Conservation (phyloP, 129 eudicot species). For the Escallonia herrerae region DNA sequence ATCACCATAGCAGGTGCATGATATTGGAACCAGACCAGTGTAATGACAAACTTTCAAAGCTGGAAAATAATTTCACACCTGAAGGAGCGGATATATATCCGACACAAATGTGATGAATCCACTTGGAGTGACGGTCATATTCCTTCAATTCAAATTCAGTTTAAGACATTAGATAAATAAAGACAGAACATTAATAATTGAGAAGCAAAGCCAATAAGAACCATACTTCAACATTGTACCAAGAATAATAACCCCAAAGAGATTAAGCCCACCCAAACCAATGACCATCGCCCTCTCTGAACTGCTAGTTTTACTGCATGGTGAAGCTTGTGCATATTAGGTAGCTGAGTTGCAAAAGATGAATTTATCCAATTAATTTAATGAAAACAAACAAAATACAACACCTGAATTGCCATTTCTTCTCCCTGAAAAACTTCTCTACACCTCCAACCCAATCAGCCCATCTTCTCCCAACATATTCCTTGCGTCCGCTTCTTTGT, state of each 20-base stretch:
- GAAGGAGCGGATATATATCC: slow-evolving; percentile 74
- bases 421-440: slow-evolving; percentile 62
- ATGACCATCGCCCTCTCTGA: slow-evolving; percentile 73
- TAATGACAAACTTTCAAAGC: too few species aligned
- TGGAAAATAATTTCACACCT: slow-evolving; percentile 33
- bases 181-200: neutral
- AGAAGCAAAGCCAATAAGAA: slow-evolving; percentile 8
- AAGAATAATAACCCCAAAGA: slow-evolving; percentile 80
- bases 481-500: slow-evolving; percentile 45
- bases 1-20: too few species aligned
- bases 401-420: slow-evolving; percentile 77
- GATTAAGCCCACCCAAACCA: slow-evolving; percentile 88
- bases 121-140: slow-evolving; percentile 32
- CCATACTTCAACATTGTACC: slow-evolving; percentile 74
- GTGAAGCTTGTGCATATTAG: slow-evolving; percentile 15
- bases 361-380: neutral
- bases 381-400: neutral
- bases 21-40: too few species aligned
- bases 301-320: slow-evolving; percentile 66
- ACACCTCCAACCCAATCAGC: slow-evolving; percentile 65
- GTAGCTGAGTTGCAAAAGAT: slow-evolving; percentile 4
- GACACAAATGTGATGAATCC: slow-evolving; percentile 70
- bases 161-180: slow-evolving; percentile 28
- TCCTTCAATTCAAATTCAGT: slow-evolving; percentile 43
- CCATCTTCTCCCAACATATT: slow-evolving; percentile 63